Evolutionary conservation across 179 eudicot genomes (phyloP), one percentile per base, ranked within the genome.

Genomic region (Heliamphora ciliata): DNA sequence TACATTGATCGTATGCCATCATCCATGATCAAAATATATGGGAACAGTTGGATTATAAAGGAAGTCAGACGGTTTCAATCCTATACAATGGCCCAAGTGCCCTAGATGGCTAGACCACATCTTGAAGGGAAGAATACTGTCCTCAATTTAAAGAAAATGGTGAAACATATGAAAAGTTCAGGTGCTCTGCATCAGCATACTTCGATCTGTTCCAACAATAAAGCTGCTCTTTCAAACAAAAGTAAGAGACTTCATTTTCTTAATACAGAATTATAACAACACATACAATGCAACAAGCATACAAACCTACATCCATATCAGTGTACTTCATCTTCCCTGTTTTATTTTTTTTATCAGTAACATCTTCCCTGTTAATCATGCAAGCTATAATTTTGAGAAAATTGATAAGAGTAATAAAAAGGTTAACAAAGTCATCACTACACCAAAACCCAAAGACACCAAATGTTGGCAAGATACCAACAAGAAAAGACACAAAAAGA

Each of bases 241-340:
- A 59, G 11, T 14, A 13, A 60, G 48, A 31, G 9, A 46, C 71
- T 2, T 31, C n/a, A 50, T 24, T 52, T 2, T 54, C 8, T 52
- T 17, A 8, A 59, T 47, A 58, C 5, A 15, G 8, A 17, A 70
- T 48, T 46, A 40, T 54, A 67, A 67, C 13, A 18, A 55, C 46
- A 4, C 9, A 51, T 3, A 18, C 46, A 81, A 56, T 54, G 54
- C 80, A 68, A 83, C 21, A 68, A 74, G 80, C 56, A 81, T 74
- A 83, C 90, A 77, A 79, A 96, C 97, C 98, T 96, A 91, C 84
- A 88, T 88, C 40, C 40, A 31, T 31, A n/a, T n/a, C n/a, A n/a
- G n/a, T n/a, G n/a, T n/a, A n/a, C n/a, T n/a, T n/a, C n/a, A n/a
- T n/a, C n/a, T n/a, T n/a, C n/a, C n/a, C n/a, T n/a, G n/a, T n/a